Base-by-base conservation (phyloP, 768 basidiomycete species). In the Pisolithus sp. region DNA sequence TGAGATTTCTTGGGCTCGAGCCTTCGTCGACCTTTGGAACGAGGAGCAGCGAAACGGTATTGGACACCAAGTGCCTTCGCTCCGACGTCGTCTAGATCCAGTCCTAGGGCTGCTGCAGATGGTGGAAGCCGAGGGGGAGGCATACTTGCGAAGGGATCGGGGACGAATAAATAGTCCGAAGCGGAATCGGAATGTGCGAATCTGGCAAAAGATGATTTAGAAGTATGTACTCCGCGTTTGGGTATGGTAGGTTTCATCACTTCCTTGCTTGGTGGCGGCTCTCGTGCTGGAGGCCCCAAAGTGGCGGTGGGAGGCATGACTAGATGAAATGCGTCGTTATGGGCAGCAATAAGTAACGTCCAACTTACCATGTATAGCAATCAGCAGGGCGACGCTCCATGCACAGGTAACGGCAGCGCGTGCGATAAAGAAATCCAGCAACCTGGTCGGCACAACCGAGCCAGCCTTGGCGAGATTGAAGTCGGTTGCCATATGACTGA, bases 41-140 rank as follows among this genome's bases (percentile, higher is more conserved):
- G 67, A 1, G 67, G 67, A 4, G 68, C 66, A 8, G 68, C 60
- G 40, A 68, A 68, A 24, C 67, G 68, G 21, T 68, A 68, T 23
- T 68, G 66, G 39, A 62, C 28, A 0, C 57, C 41, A 26, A 68
- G 65, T 40, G 56, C 66, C 45, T 48, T 57, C 46, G 49, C 56
- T 53, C 58, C 62, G 7, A 59, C 49, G 46, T 67, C 65, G 23
- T 65, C 63, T 20, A 66, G 59, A 20, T 57, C 63, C 26, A 69
- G 59, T 15, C 57, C 59, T 0, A 59, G 18, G 17, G 67, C 58
- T n/a, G 63, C 64, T 9, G 63, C 49, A 34, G 65, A 63, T 3
- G 68, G 66, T 6, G 66, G 68, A n/a, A 55, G 63, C 12, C 39
- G 53, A 1, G 66, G 65, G n/a, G 66, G 66, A 1, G 56, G 56